A percentile compares a stretch with the other conserved stretches of the same genome.
Evolutionary conservation across 257 asterid genomes (phyloP).

Genomic region (Solanum sitiens): DNA sequence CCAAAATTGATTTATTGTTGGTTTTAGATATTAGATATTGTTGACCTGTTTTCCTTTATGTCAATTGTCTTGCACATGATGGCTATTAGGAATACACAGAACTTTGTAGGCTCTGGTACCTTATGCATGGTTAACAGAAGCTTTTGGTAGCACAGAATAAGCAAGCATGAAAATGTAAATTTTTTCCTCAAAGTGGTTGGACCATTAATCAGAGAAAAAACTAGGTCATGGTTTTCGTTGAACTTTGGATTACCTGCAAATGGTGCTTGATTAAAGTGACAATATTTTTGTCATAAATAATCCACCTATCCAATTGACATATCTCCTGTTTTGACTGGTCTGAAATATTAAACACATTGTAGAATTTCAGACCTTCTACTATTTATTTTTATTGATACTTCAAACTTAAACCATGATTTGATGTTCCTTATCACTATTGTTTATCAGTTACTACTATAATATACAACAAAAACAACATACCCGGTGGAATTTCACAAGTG

Average conservation of each 20-base stretch:
- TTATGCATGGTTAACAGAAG: background rate
- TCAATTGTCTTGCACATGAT: background rate
- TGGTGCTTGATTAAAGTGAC: background rate
- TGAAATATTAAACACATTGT: background rate
- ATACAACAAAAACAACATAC: background rate
- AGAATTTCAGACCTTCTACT: background rate
- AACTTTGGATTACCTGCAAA: background rate
- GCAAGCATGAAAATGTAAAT: background rate
- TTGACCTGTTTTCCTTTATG: background rate
- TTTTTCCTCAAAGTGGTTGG: background rate
- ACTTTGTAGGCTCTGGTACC: background rate
- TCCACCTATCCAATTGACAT: background rate
- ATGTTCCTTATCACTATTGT: background rate
- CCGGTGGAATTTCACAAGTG: background rate
- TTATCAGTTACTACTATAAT: background rate
- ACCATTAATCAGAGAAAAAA: background rate
- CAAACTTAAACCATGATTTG: background rate
- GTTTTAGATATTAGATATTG: background rate
- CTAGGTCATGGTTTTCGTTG: background rate
- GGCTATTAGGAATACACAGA: background rate
- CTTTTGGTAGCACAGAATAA: background rate
- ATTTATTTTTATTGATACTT: background rate
- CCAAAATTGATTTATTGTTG: background rate
- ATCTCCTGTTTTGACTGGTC: background rate
- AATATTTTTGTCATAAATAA: background rate